Percentiles rank a stretch among this genome's conserved stretches.
phyloP scores from a whole-genome alignment of 192 early-diverging fungal genomes.

The Entomortierella chlamydospora region DNA sequence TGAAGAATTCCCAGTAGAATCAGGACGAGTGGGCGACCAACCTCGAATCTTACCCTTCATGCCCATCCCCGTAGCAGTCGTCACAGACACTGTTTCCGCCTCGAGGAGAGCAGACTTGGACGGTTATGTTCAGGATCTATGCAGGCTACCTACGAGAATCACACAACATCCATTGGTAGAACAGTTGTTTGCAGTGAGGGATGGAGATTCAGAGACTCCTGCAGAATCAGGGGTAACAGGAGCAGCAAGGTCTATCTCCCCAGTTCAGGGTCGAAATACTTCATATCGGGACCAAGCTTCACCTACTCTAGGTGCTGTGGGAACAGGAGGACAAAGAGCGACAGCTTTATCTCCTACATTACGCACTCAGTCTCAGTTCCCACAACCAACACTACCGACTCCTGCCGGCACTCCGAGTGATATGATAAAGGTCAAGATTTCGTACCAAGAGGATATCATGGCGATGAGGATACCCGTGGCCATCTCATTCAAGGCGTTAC shows the following conservation, averaged over 20 bases:
- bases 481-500: slow-evolving; percentile 65
- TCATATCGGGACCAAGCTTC: slow-evolving; percentile 28
- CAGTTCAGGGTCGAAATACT: slow-evolving; percentile 8
- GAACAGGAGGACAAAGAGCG: background rate
- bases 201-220: slow-evolving; percentile 70
- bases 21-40: slow-evolving; percentile 65
- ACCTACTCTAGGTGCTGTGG: slow-evolving; percentile 1
- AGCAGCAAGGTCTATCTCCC: slow-evolving; percentile 8
- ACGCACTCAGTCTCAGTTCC: slow-evolving; percentile 25
- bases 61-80: slow-evolving; percentile 70
- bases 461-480: slow-evolving; percentile 74
- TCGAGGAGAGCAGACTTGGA: slow-evolving; percentile 75
- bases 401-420: slow-evolving; percentile 2
- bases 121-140: slow-evolving; percentile 73
- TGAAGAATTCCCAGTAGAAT: slow-evolving; percentile 74
- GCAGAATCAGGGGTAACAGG: slow-evolving; percentile 22
- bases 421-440: slow-evolving; percentile 79
- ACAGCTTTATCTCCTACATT: slow-evolving; percentile 17
- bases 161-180: slow-evolving; percentile 60
- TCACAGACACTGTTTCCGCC: slow-evolving; percentile 76
- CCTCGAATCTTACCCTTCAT: slow-evolving; percentile 72
- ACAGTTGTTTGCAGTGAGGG: slow-evolving; percentile 65
- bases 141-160: slow-evolving; percentile 68
- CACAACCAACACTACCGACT: background rate
- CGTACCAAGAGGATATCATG: slow-evolving; percentile 75